Base-by-base conservation (phyloP, 2,329 filamentous ascomycete genomes). In the Amphichorda felina region DNA sequence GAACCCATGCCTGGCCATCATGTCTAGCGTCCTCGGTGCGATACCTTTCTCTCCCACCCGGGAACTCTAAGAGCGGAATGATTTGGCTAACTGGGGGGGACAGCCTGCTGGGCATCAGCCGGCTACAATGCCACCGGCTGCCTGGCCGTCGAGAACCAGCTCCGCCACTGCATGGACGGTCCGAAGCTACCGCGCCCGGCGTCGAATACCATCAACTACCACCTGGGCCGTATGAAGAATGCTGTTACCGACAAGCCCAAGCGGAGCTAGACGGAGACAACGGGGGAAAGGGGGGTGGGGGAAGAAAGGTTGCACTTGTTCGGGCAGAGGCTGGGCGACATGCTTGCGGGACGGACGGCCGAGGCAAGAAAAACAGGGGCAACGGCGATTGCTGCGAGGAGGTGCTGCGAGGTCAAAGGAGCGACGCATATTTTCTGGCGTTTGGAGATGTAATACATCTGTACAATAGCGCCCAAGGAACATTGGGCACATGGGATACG, bases 201-300 rank as follows among this genome's bases (percentile, higher is more conserved):
- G 22, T 73, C 75, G 54, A 85, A 79, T 64, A 89, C 78, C 57
- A 87, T 96, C 73, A 96, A 96, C 63, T 88, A 88, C 68, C 88
- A 95, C 56, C 66, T 96, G 30, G 72, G 74, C 45, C 75, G 91
- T 66, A 93, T 66, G 72, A 79, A 62, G 71, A 80, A 50, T 70
- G 77, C 45, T 64, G 77, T 72, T 74, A 88, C 58, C n/a, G 61
- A 49, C 35, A 53, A 49, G 33, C 42, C 43, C 43, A 61, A 56
- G 50, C 49, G 53, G 37, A 57, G 54, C 39, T 60, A 45, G 33
- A 15, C 6, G 47, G 14, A 37, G 19, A 24, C 14, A 17, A 21
- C 15, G 6, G 8, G 9, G 28, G 9, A 15, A 24, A 38, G 32
- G 21, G 19, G 29, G 24, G 10, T 17, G 8, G 14, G 24, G 15